A percentile compares a stretch with the other conserved stretches of the same genome.
phyloP scores from a whole-genome alignment of 148 eudicot genomes.

The Amaranthus palmeri region DNA sequence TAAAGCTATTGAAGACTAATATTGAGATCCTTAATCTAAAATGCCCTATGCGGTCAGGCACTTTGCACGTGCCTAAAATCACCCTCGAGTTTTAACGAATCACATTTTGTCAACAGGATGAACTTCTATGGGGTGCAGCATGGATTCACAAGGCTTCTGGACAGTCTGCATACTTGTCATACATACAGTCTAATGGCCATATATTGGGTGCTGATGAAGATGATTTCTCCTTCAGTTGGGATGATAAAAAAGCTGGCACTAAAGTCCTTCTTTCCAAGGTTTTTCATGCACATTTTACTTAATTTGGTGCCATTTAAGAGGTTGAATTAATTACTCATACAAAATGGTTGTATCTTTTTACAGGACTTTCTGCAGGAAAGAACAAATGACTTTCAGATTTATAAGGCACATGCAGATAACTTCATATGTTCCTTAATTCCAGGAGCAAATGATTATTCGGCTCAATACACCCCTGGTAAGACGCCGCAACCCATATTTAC shows the following conservation, averaged over 20 bases:
- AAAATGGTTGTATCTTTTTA: not conserved
- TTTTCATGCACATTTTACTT: not conserved
- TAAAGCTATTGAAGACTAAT: too few relatives aligned
- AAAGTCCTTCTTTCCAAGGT: conserved; percentile 79
- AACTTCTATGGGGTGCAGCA: conserved; percentile 88
- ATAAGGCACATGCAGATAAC: conserved; percentile 73
- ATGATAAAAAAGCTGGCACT: conserved; percentile 75
- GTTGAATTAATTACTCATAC: not conserved
- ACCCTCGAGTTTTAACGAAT: too few relatives aligned
- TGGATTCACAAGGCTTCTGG: conserved; percentile 79
- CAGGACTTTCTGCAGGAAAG: conserved; percentile 64
- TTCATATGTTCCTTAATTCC: conserved; percentile 73
- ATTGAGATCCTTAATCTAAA: too few relatives aligned
- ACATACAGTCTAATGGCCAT: conserved; percentile 73
- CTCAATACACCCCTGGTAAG: conserved; percentile 78
- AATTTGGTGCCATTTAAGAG: not conserved
- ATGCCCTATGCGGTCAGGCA: too few relatives aligned
- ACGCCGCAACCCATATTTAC: not conserved
- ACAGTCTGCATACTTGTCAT: conserved; percentile 44
- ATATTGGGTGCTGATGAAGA: conserved; percentile 67
- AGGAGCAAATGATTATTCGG: conserved; percentile 55
- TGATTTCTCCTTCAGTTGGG: conserved; percentile 80
- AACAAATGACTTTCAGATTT: conserved; percentile 46
- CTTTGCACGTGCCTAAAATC: too few relatives aligned
- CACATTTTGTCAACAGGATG: conserved; percentile 44